Evolutionary conservation across 192 early-diverging fungal species (phyloP), one percentile per base, ranked within the genome.

Genomic region (Coemansia biformis): DNA sequence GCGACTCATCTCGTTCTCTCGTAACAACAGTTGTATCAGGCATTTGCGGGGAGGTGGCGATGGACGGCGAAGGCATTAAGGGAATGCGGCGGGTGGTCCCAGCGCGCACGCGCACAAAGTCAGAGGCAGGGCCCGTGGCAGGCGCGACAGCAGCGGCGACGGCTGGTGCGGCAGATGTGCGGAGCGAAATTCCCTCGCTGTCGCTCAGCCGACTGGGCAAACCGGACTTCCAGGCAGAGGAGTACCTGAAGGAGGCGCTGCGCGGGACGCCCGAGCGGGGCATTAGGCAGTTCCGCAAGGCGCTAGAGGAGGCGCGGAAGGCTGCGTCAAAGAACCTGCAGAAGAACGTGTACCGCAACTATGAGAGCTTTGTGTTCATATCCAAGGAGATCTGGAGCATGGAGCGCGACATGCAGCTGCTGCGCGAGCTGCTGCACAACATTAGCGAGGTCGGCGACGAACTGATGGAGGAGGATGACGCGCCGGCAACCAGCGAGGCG

Each of bases 301-400:
- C 63, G 12, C 58, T 88, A 9, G 74, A 78, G 16, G 78, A 79
- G 48, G 66, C 85, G 24, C 66, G 75, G 43, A 77, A 81, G 26
- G 67, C 59, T 4, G 79, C 83, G 28, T 79, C 84, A 13, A 51
- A 45, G 34, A 79, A 80, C 51, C 56, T 86, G 42, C 83, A 85
- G 31, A 66, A 77, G 40, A 86, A 84, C 58, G 80, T 89, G 36
- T 83, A 79, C 64, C 76, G 66, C 52, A 89, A 87, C 75, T 87
- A 89, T 57, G 73, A 59, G 44, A 81, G 84, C 59, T 89, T 89
- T 66, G 82, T 89, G 23, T 77, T 76, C 44, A 87, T 89, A 22
- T 83, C 83, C 19, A 86, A 87, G 55, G 87, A 89, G 51, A 84
- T 89, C 12, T 78, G 79, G n/a, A 80, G 72, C 56, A 76, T 86